A percentile compares a stretch with the other conserved stretches of the same genome.
Evolutionary conservation across 1,284 basidiomycete genomes (phyloP).

Genomic region (Moesziomyces antarcticus): DNA sequence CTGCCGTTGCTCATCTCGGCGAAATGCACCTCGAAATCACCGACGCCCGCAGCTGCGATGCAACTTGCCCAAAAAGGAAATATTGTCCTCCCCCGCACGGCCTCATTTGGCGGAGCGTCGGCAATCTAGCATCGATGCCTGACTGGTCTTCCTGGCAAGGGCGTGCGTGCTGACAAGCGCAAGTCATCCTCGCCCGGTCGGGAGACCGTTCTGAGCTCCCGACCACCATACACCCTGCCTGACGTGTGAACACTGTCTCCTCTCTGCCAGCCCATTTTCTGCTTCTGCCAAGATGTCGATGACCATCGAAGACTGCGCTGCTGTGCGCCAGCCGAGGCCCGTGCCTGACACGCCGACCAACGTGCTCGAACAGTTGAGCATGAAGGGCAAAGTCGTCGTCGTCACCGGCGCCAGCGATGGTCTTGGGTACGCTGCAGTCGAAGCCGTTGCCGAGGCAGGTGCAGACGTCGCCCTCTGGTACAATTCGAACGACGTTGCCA

Average conservation of each 20-base stretch:
- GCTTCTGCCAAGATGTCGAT: constrained; percentile 45
- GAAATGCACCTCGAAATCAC: neutral
- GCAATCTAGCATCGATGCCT: neutral
- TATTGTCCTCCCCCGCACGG: neutral
- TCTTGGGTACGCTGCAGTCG: constrained; percentile 64
- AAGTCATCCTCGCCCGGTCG: too few species aligned
- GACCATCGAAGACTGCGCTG: constrained; percentile 51
- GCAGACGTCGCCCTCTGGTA: constrained; percentile 64
- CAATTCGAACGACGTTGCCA: constrained; percentile 59
- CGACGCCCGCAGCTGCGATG: neutral
- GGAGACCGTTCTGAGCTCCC: neutral
- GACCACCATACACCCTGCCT: neutral
- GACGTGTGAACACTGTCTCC: neutral
- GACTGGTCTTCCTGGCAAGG: too few species aligned
- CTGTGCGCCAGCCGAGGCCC: constrained; percentile 37
- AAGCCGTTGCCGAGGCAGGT: constrained; percentile 66
- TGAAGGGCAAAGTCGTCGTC: constrained; percentile 65
- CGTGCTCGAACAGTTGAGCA: constrained; percentile 54
- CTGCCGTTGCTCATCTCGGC: neutral
- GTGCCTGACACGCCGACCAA: constrained; percentile 47
- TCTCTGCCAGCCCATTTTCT: neutral
- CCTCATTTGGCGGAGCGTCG: neutral
- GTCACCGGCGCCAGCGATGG: constrained; percentile 65
- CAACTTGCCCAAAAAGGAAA: neutral
- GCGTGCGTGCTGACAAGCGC: too few species aligned